phyloP scores from a whole-genome alignment of 805 yeast species.

The Metschnikowia hibisci region DNA sequence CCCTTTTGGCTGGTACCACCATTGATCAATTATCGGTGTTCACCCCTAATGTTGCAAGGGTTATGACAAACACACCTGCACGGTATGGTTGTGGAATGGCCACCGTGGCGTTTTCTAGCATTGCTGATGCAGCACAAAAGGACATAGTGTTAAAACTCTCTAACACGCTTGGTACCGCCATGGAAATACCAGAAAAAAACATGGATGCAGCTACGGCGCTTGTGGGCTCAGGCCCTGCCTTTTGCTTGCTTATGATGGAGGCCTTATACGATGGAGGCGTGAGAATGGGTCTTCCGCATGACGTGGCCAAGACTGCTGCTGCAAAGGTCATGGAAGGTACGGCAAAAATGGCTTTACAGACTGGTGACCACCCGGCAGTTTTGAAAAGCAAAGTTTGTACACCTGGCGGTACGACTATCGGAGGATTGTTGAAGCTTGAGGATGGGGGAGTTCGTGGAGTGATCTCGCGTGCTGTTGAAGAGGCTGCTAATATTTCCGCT shows the following conservation, averaged over 20 bases:
- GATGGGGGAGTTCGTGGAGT: slow-evolving; percentile 85
- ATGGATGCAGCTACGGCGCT: slow-evolving; percentile 96
- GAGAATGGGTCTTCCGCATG: slow-evolving; percentile 87
- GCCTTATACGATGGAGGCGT: slow-evolving; percentile 92
- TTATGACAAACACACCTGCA: slow-evolving; percentile 99
- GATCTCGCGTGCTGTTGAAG: slow-evolving; percentile 83
- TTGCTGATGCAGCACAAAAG: slow-evolving; percentile 40
- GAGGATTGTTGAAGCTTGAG: slow-evolving; percentile 89
- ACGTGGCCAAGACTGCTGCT: slow-evolving; percentile 79
- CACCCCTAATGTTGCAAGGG: slow-evolving; percentile 67
- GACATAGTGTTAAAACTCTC: slow-evolving; percentile 51
- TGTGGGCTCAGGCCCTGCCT: slow-evolving; percentile 97
- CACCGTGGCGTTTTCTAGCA: slow-evolving; percentile 69
- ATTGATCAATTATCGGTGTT: slow-evolving; percentile 58
- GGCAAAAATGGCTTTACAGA: slow-evolving; percentile 78
- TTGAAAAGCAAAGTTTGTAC: slow-evolving; percentile 88
- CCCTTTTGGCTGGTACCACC: slow-evolving; percentile 91
- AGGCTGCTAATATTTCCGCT: slow-evolving; percentile 80
- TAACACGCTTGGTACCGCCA: slow-evolving; percentile 62
- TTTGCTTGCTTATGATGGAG: slow-evolving; percentile 83
- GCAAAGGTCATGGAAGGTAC: slow-evolving; percentile 94
- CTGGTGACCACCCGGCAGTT: slow-evolving; percentile 84
- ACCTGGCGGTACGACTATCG: slow-evolving; percentile 97
- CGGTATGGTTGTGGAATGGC: slow-evolving; percentile 92
- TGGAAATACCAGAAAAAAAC: slow-evolving; percentile 77